Evolutionary conservation across 2,329 filamentous ascomycete genomes (phyloP).

Genomic region (Escovopsis sp.): DNA sequence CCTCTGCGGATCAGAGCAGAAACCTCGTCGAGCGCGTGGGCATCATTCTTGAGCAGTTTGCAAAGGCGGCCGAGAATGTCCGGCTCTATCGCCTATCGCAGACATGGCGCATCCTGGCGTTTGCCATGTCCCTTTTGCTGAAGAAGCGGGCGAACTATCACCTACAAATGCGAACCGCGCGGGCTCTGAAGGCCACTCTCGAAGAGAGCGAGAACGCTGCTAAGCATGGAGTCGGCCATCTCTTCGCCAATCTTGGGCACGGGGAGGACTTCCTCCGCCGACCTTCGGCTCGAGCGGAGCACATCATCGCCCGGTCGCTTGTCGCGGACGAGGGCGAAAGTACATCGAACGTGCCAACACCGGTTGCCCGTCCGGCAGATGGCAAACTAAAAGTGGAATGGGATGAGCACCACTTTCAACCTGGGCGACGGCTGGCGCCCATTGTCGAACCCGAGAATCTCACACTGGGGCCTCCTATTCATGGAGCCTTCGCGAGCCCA

Average conservation of each 20-base stretch:
- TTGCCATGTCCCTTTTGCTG: constrained; percentile 39
- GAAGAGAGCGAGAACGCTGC: constrained; percentile 16
- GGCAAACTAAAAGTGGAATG: constrained; percentile 14
- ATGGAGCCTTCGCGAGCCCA: constrained; percentile 22
- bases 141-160: constrained; percentile 42
- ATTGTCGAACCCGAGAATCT: constrained; percentile 37
- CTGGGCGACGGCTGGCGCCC: constrained; percentile 28
- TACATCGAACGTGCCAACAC: constrained; percentile 48
- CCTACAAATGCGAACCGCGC: constrained; percentile 31
- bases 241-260: constrained; percentile 13
- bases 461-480: constrained; percentile 32
- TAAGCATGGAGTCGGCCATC: constrained; percentile 13
- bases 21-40: constrained; percentile 32
- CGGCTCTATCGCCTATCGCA: constrained; percentile 46
- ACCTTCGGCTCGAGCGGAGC: constrained; percentile 13
- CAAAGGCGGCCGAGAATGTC: constrained; percentile 39
- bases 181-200: constrained; percentile 20
- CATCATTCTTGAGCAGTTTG: constrained; percentile 40
- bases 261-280: constrained; percentile 25
- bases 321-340: constrained; percentile 44
- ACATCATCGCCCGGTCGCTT: constrained; percentile 28
- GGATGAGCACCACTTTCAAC: constrained; percentile 14
- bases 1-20: constrained; percentile 20
- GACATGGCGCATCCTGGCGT: constrained; percentile 47
- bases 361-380: constrained; percentile 37